phyloP scores from a whole-genome alignment of 768 basidiomycete genomes.

The Suillus placidus region DNA sequence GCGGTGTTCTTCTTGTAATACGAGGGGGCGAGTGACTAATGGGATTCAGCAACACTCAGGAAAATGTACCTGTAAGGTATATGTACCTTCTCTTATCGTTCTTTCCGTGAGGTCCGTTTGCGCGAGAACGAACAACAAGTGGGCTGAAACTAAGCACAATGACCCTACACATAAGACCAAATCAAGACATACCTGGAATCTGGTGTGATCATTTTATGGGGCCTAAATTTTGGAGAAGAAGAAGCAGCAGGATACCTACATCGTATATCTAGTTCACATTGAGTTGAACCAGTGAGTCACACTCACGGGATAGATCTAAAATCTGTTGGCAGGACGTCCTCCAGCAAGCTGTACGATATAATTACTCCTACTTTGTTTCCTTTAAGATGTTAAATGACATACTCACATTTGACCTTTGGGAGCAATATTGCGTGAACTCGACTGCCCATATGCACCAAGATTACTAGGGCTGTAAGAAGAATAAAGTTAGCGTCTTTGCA shows the following conservation, averaged over 20 bases:
- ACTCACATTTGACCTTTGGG: conserved; percentile 24
- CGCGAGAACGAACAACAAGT: conserved; percentile 23
- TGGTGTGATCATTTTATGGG: conserved; percentile 32
- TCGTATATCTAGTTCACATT: not conserved
- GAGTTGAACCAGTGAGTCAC: conserved; percentile 4
- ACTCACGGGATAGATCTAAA: conserved; percentile 26
- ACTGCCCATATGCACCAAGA: conserved; percentile 32
- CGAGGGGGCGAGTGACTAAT: conserved; percentile 2
- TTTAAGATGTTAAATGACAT: not conserved
- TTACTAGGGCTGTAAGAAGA: conserved; percentile 36
- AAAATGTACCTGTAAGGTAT: too few relatives aligned
- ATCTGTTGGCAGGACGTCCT: conserved; percentile 26
- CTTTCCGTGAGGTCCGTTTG: conserved; percentile 20
- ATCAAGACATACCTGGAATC: conserved; percentile 30
- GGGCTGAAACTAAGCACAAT: conserved; percentile 23
- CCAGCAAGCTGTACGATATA: not conserved
- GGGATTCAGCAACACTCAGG: not conserved
- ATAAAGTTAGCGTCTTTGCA: conserved; percentile 12
- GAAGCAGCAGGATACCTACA: conserved; percentile 23
- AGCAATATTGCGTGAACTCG: conserved; percentile 18
- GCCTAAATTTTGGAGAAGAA: conserved; percentile 19
- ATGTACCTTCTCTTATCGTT: not conserved
- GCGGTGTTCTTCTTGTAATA: not conserved
- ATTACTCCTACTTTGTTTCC: not conserved
- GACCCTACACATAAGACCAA: not conserved